Evolutionary conservation across 345 rosid species (phyloP), one percentile per base, ranked within the genome.

Genomic region (Trapa bicornis): DNA sequence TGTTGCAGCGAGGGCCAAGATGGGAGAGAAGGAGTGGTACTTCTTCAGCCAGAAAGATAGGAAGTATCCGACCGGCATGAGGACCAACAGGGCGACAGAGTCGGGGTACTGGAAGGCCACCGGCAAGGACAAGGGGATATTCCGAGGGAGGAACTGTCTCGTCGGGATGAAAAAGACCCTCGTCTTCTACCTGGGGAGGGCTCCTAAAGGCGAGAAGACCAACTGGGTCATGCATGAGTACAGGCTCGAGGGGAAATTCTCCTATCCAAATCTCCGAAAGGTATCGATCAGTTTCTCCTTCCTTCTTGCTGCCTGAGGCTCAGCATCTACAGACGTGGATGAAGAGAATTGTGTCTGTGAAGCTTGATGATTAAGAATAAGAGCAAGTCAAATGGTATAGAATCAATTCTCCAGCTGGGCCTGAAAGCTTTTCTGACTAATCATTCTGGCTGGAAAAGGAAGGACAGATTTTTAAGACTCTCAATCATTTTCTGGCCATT

Each of bases 91-190:
- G 41, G 97, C 98, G 0, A 92, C 98, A 4, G 78, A 71, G 61
- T 76, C 93, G 17, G 98, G 98, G 16, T 89, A 89, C 69, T 92
- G 98, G 97, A 89, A 92, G 75, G 98, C 97, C 1, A 92, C 98
- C 0, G 98, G 98, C 1, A 89, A 89, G 66, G 98, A 92, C 48
- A 92, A 84, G 69, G 87, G 86, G 85, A 89, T 92, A 47, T 84
- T 68, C 82, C 77, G 71, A 67, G 96, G 89, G 11, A 85, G 84
- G 75, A 71, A 67, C n/a, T 67, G 82, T 77, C 89, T 88, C 67
- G 97, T 92, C 65, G 97, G 98, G 54, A 89, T 92, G 98, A 92
- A 92, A 84, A 92, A 92, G 83, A 92, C 97, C 5, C 96, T 92
- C 69, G 97, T 89, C 33, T 92, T 92, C 73, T 92, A 92, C 79